phyloP scores from a whole-genome alignment of 129 eudicot genomes.

The Flaveria ramosissima region DNA sequence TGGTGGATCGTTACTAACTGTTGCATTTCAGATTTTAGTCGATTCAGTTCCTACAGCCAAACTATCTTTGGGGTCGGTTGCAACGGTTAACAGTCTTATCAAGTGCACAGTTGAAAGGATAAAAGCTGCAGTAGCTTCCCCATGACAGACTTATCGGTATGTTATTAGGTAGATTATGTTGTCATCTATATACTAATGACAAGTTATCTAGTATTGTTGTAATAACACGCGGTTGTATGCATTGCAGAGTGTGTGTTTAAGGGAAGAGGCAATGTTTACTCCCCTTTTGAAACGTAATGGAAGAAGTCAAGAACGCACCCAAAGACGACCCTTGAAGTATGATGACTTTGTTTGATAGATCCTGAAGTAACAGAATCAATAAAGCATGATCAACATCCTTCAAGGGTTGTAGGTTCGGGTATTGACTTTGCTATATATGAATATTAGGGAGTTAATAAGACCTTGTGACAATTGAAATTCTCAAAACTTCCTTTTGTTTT shows the following conservation, averaged over 20 bases:
- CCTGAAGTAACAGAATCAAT: slow-evolving; percentile 6
- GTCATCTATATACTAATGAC: not conserved
- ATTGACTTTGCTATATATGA: slow-evolving; percentile 69
- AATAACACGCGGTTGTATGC: not conserved
- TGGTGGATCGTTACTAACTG: slow-evolving; percentile 83
- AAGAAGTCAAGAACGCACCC: slow-evolving; percentile 99
- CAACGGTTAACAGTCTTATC: slow-evolving; percentile 83
- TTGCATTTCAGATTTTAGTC: slow-evolving; percentile 79
- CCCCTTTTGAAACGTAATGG: slow-evolving; percentile 36
- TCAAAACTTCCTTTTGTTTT: slow-evolving; percentile 31
- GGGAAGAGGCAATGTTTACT: slow-evolving; percentile 44
- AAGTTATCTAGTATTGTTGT: not conserved
- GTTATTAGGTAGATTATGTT: slow-evolving; percentile 27
- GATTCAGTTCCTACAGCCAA: slow-evolving; percentile 92
- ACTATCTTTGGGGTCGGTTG: slow-evolving; percentile 77
- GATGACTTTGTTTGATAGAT: slow-evolving; percentile 38
- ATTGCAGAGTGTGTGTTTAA: slow-evolving; percentile 34
- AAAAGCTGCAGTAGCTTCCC: slow-evolving; percentile 67
- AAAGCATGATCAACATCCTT: slow-evolving; percentile 41
- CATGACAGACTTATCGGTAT: slow-evolving; percentile 33
- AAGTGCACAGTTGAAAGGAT: slow-evolving; percentile 90
- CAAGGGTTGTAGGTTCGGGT: slow-evolving; percentile 92
- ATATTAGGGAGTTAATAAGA: slow-evolving; percentile 46
- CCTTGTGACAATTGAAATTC: slow-evolving; percentile 26
- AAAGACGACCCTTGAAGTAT: slow-evolving; percentile 47